Conservation (phyloP, 2,329 filamentous ascomycete genomes). For the Biscogniauxia sp. region DNA sequence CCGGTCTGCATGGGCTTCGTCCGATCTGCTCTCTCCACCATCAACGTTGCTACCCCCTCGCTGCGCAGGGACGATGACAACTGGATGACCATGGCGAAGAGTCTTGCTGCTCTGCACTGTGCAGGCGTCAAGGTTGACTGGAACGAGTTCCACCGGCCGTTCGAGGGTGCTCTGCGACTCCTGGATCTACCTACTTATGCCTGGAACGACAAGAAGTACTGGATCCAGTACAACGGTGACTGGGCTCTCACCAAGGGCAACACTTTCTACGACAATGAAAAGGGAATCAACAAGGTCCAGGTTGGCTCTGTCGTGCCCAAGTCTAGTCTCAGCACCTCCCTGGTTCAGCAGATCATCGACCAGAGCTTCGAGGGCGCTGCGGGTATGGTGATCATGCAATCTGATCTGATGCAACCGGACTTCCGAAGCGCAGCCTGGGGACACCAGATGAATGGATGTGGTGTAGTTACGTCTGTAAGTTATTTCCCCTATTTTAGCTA, state of each 20-base stretch:
- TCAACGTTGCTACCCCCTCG: constrained; percentile 46
- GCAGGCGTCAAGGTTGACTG: constrained; percentile 65
- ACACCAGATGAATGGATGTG: constrained; percentile 42
- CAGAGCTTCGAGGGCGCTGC: constrained; percentile 28
- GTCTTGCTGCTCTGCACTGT: constrained; percentile 51
- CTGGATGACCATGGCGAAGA: constrained; percentile 54
- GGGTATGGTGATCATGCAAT: constrained; percentile 34
- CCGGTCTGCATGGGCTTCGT: constrained; percentile 63
- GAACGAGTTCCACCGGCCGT: constrained; percentile 64
- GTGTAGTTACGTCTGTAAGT: constrained; percentile 44
- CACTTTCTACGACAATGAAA: constrained; percentile 1
- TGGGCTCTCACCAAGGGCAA: constrained; percentile 64
- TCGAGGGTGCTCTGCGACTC: constrained; percentile 42
- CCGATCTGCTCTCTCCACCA: constrained; percentile 45
- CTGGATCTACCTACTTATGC: constrained; percentile 66
- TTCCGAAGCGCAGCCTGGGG: constrained; percentile 38
- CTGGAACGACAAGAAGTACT: constrained; percentile 73
- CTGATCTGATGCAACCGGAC: constrained; percentile 39
- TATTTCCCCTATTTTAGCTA: neutral
- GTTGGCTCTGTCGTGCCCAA: neutral
- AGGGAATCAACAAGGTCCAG: neutral
- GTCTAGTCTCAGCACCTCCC: constrained; percentile 30
- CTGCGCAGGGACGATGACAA: constrained; percentile 54
- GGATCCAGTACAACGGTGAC: constrained; percentile 63
- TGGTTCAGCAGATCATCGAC: constrained; percentile 37